Evolutionary conservation across 495 filamentous ascomycete species (phyloP).

Genomic region (Paragyromitra xinjiangensis): DNA sequence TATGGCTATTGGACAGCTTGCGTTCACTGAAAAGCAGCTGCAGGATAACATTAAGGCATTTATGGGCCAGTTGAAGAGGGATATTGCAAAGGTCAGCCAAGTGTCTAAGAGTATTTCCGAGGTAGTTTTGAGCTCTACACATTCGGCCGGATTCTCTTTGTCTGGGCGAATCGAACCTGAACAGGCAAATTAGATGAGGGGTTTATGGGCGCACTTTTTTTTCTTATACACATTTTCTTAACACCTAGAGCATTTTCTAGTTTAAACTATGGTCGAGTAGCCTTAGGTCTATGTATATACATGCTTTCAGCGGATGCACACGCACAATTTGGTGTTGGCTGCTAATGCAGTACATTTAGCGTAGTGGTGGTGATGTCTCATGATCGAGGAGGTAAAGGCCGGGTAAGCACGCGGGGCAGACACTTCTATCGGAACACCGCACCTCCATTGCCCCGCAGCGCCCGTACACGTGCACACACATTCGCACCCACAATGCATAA

Average conservation of each 20-base stretch:
- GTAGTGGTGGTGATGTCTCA: constrained; percentile 12
- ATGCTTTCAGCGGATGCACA: background rate
- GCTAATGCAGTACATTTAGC: background rate
- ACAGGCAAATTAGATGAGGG: background rate
- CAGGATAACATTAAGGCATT: constrained; percentile 83
- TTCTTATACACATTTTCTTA: background rate
- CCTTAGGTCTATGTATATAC: constrained; percentile 30
- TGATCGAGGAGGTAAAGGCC: constrained; percentile 3
- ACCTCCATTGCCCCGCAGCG: constrained; percentile 39
- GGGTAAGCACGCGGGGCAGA: constrained; percentile 39
- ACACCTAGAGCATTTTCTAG: background rate
- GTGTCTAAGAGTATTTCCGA: constrained; percentile 85
- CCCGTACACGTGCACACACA: constrained; percentile 1
- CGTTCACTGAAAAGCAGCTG: constrained; percentile 86
- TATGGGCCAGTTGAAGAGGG: constrained; percentile 77
- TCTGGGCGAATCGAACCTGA: constrained; percentile 71
- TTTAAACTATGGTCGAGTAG: background rate
- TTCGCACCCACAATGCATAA: background rate
- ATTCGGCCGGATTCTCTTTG: constrained; percentile 84
- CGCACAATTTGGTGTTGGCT: background rate
- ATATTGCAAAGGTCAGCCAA: constrained; percentile 71
- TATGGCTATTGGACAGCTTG: constrained; percentile 88
- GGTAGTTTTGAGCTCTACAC: constrained; percentile 90
- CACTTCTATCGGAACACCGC: background rate
- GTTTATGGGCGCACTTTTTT: constrained; percentile 5